Conservation (phyloP, 1,284 basidiomycete species). For the Athelia sp. region DNA sequence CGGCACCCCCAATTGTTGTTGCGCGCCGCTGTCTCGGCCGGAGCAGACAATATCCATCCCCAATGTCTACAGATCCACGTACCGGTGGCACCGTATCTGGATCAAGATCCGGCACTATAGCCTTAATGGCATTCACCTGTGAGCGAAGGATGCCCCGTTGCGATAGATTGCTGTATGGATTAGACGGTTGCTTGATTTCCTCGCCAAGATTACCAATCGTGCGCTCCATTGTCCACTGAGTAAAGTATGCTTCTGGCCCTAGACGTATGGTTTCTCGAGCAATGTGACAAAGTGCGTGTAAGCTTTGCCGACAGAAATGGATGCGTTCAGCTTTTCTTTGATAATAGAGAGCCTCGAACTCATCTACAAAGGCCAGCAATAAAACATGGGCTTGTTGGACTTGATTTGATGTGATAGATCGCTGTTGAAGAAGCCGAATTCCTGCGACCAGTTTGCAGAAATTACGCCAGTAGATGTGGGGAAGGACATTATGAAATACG, state of each 20-base stretch:
- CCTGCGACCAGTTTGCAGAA: constrained; percentile 28
- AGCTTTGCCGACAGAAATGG: constrained; percentile 25
- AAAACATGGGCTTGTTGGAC: constrained; percentile 15
- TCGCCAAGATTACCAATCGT: constrained; percentile 30
- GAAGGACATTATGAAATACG: constrained; percentile 23
- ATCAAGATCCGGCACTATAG: constrained; percentile 19
- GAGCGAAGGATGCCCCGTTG: constrained; percentile 18
- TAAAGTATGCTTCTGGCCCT: constrained; percentile 19
- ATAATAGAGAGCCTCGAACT: constrained; percentile 26
- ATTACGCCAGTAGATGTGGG: constrained; percentile 21
- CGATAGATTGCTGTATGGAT: constrained; percentile 26
- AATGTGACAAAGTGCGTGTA: constrained; percentile 26
- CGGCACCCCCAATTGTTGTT: neutral
- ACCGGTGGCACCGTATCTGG: neutral
- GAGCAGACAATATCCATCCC: neutral
- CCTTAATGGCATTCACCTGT: constrained; percentile 24
- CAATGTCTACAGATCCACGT: neutral
- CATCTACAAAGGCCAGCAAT: constrained; percentile 17
- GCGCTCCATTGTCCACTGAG: constrained; percentile 29
- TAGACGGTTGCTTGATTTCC: constrained; percentile 24
- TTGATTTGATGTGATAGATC: constrained; percentile 10
- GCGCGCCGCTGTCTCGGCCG: neutral
- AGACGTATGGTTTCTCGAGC: constrained; percentile 17
- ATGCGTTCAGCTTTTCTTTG: constrained; percentile 19
- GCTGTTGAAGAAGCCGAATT: constrained; percentile 21